A percentile compares a stretch with the other conserved stretches of the same genome.
Conservation (phyloP, 2,329 filamentous ascomycete species). For the Whalleya microplaca region DNA sequence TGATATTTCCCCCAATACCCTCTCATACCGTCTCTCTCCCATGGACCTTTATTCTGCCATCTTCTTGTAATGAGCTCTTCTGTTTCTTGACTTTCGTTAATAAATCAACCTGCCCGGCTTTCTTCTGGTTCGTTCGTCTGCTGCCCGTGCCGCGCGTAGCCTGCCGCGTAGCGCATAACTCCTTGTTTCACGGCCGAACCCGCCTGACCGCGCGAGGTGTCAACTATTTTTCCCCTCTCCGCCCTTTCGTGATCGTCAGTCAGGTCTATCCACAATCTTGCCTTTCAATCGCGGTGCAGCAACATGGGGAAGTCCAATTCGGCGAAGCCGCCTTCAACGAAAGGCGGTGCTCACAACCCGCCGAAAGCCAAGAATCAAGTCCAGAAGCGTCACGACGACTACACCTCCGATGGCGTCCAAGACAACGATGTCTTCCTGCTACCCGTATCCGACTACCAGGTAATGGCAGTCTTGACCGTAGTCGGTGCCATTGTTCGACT, state of each 20-base stretch:
- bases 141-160: constrained; percentile 22
- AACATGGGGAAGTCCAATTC: constrained; percentile 46
- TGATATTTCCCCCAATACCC: constrained; percentile 8
- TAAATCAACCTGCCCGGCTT: constrained; percentile 26
- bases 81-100: constrained; percentile 49
- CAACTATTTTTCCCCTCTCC: constrained; percentile 19
- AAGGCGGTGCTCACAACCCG: constrained; percentile 31
- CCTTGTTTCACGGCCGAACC: constrained; percentile 15
- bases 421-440: constrained; percentile 94
- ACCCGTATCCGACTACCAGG: constrained; percentile 79
- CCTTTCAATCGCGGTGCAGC: constrained; percentile 17
- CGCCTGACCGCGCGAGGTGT: constrained; percentile 8
- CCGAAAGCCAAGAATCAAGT: constrained; percentile 37
- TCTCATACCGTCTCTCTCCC: constrained; percentile 31
- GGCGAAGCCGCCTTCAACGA: constrained; percentile 43
- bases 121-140: constrained; percentile 18
- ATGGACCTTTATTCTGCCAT: constrained; percentile 30
- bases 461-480: constrained; percentile 72
- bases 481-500: constrained; percentile 80
- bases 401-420: constrained; percentile 77
- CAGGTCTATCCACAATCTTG: constrained; percentile 2
- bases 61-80: constrained; percentile 46
- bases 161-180: constrained; percentile 11
- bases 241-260: constrained; percentile 5
- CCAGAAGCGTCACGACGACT: constrained; percentile 53